phyloP scores from a whole-genome alignment of 306 rosid genomes.

The Vigna unguiculata region DNA sequence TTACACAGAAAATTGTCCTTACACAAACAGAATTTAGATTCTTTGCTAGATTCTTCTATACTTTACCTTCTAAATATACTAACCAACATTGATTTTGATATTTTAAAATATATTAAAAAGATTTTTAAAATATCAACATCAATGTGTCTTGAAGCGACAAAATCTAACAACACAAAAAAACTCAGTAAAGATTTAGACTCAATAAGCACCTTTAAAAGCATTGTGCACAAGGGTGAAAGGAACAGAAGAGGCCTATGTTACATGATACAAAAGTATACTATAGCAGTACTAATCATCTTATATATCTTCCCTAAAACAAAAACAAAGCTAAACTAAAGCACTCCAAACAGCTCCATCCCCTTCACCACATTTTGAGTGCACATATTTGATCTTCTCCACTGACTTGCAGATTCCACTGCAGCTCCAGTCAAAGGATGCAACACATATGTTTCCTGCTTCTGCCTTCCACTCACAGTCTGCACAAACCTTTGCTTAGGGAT shows the following conservation, averaged over 20 bases:
- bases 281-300: not conserved
- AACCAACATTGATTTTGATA: no score
- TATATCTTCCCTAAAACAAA: constrained; percentile 15
- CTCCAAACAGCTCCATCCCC: constrained; percentile 81
- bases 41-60: no score
- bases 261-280: not conserved
- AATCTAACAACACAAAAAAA: no score
- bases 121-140: no score
- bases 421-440: constrained; percentile 91
- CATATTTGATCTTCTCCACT: constrained; percentile 82
- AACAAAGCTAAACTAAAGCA: constrained; percentile 53
- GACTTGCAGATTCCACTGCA: constrained; percentile 94
- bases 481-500: constrained; percentile 13
- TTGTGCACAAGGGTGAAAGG: not conserved
- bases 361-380: constrained; percentile 83
- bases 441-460: constrained; percentile 83
- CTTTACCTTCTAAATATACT: no score
- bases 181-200: no score
- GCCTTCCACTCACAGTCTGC: constrained; percentile 94
- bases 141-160: no score
- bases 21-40: no score
- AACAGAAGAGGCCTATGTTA: constrained; percentile 7
- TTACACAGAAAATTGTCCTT: not conserved
- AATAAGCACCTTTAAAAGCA: not conserved
- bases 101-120: no score